Conservation (phyloP, 345 rosid genomes). For the Angophora floribunda region DNA sequence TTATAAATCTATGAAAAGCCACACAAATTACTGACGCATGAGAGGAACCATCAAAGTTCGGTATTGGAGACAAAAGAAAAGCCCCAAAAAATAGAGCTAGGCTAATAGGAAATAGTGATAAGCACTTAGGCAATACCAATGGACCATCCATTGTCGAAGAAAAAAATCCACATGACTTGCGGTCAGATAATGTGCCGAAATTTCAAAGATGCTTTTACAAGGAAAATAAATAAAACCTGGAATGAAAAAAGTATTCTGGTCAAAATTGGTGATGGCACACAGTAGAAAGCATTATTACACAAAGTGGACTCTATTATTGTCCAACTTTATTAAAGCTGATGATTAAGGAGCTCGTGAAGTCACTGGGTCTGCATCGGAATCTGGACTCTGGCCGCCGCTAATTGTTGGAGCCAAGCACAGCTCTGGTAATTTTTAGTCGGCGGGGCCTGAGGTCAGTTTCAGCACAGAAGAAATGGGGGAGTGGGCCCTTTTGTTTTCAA, state of each 20-base stretch:
- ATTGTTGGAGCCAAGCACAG: not conserved
- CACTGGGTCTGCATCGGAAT: not conserved
- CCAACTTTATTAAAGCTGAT: not conserved
- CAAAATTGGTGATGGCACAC: not conserved
- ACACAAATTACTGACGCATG: not conserved
- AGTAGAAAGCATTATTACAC: not conserved
- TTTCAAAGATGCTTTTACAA: not conserved
- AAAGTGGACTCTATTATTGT: not conserved
- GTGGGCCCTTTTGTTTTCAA: no score
- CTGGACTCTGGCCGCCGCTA: not conserved
- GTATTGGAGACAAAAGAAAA: not conserved
- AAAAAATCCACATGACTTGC: no score
- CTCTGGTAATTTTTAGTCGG: no score
- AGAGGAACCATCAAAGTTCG: no score
- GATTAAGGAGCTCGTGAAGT: not conserved
- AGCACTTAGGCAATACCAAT: no score
- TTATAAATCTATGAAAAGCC: not conserved
- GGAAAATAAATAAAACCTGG: no score
- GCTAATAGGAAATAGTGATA: no score
- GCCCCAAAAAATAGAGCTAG: no score
- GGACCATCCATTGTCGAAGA: no score
- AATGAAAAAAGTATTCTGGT: accelerated
- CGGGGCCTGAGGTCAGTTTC: no score
- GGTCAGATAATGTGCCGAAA: no score
- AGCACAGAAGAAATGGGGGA: not conserved